Evolutionary conservation across 2,329 filamentous ascomycete species (phyloP), one percentile per base, ranked within the genome.

Genomic region (Leptosphaerulina australis): DNA sequence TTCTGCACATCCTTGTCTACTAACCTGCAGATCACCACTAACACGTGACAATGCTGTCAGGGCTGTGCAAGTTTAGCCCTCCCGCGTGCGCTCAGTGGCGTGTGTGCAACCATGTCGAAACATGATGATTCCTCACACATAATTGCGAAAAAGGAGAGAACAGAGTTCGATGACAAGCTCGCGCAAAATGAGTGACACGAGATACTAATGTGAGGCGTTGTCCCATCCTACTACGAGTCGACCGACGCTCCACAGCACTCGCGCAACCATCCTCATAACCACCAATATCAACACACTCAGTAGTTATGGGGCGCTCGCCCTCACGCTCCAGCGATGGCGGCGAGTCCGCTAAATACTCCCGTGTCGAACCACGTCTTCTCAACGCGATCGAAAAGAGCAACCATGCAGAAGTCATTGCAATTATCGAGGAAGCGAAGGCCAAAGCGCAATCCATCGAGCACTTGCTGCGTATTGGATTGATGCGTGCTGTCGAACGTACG

Each of bases 321-420:
- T 71, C 68, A 21, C 68, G 66, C 56, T 71, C 66, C 12, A 71
- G 67, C 47, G 68, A 73, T 41, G 69, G 68, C 49, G 69, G 54
- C 20, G 59, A 60, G n/a, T 63, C 67, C 4, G 55, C 59, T 15
- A 63, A 64, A 14, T 55, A 62, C 17, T 41, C 51, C 8, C 69
- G 70, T 50, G 55, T 65, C 33, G 70, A 73, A 49, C 69, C 68
- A 25, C 64, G 68, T 10, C 63, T 73, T 3, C 55, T 73, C n/a
- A 67, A 66, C 24, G 69, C 69, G 5, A 67, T 71, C 49, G 69
- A 72, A 49, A 63, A 70, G 20, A 50, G 56, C 29, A 61, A 60
- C 26, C 55, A 68, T 34, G 60, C 63, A 18, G 64, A 68, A n/a
- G 66, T 61, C 8, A 62, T 67, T 33, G 63, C 66, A 15, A 68